phyloP scores from a whole-genome alignment of 257 asterid genomes.

The Solanum peruvianum region DNA sequence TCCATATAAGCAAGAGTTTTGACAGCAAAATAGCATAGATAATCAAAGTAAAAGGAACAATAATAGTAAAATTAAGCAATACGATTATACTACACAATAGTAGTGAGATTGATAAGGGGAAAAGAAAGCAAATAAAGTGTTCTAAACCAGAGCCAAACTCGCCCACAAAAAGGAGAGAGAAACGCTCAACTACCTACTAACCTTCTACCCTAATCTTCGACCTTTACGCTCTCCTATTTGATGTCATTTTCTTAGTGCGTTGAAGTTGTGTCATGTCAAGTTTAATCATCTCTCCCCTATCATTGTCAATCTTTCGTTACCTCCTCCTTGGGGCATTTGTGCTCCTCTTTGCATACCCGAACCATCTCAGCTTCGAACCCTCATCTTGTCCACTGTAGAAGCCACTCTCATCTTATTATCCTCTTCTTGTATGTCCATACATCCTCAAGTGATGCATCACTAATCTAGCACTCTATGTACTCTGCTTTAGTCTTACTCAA shows the following conservation, averaged over 20 bases:
- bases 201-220: neutral
- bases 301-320: neutral
- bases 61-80: neutral
- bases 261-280: neutral
- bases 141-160: neutral
- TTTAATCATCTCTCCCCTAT: neutral
- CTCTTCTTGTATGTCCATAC: neutral
- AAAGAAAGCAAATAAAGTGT: neutral
- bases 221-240: neutral
- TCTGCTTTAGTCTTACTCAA: neutral
- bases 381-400: neutral
- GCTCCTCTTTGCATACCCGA: neutral
- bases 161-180: neutral
- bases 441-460: neutral
- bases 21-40: neutral
- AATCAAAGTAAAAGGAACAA: neutral
- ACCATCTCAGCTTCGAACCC: neutral
- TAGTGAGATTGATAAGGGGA: neutral
- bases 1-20: neutral
- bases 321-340: neutral
- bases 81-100: neutral
- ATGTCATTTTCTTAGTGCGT: neutral
- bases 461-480: neutral
- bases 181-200: neutral
- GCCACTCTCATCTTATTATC: neutral